These are phyloP conservation scores for Neoarthrinium moseri DNA, from an alignment of 2,329 filamentous ascomycete species.

Conservation along the genomic window DNA sequence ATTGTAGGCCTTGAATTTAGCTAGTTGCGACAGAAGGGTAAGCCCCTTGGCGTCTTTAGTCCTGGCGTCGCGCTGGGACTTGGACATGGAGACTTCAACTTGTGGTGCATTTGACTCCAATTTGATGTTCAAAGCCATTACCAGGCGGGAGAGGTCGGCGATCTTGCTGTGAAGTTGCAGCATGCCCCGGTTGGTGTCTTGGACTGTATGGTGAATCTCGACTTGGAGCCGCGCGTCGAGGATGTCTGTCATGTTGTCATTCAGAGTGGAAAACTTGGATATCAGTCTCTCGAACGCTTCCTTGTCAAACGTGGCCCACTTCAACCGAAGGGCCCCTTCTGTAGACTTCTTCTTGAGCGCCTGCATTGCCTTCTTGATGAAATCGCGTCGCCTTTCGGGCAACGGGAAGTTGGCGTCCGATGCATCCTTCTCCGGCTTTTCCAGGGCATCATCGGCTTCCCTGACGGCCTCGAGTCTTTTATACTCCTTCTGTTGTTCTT, in stretches of 20 bases:
- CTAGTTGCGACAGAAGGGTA: constrained; percentile 39
- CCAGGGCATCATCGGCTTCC: constrained; percentile 33
- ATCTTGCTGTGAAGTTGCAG: constrained; percentile 46
- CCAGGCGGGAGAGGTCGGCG: constrained; percentile 42
- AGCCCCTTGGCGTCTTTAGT: constrained; percentile 38
- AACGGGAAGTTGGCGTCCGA: constrained; percentile 44
- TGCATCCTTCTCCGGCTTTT: constrained; percentile 41
- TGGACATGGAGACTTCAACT: constrained; percentile 29
- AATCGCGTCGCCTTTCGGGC: constrained; percentile 36
- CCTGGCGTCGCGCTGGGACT: constrained; percentile 23
- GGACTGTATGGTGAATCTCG: constrained; percentile 45
- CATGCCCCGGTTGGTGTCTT: constrained; percentile 46
- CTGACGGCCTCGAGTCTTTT: constrained; percentile 31
- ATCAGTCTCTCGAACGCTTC: constrained; percentile 42
- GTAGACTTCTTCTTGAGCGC: constrained; percentile 35
- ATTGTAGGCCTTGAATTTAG: constrained; percentile 52
- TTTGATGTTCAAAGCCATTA: constrained; percentile 44
- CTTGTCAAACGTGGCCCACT: constrained; percentile 47
- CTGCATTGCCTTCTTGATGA: constrained; percentile 43
- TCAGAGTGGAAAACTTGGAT: constrained; percentile 40
- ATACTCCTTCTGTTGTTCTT: constrained; percentile 38
- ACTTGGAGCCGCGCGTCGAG: constrained; percentile 45
- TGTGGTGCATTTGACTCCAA: constrained; percentile 28
- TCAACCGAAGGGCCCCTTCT: constrained; percentile 30
- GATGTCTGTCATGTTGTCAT: constrained; percentile 48